Evolutionary conservation across 768 basidiomycete genomes (phyloP).

Genomic region (Lentinula guzmanii): DNA sequence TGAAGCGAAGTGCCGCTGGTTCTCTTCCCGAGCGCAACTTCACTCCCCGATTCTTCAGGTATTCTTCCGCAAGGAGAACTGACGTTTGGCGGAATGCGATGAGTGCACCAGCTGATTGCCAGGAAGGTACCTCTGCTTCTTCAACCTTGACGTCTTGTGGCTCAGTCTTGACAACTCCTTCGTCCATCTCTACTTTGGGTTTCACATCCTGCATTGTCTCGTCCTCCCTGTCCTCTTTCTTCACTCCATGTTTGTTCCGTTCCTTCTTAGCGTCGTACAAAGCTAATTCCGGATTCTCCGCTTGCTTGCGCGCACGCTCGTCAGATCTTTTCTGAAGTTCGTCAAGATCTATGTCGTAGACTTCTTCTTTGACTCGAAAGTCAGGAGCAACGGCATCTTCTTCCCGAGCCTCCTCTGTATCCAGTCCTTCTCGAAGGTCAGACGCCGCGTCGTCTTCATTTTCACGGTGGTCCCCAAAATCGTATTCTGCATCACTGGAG

Average conservation of each 20-base stretch:
- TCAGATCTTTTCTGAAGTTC: constrained; percentile 13
- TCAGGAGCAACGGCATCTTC: constrained; percentile 3
- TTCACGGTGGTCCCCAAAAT: background rate
- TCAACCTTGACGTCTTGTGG: constrained; percentile 10
- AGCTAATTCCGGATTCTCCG: background rate
- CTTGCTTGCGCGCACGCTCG: constrained; percentile 1
- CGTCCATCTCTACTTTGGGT: background rate
- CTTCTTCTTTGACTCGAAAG: constrained; percentile 6
- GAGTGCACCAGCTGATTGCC: constrained; percentile 14
- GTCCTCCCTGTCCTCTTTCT: background rate
- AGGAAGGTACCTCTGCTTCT: constrained; percentile 16
- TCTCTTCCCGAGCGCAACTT: constrained; percentile 13
- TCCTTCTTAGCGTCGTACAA: background rate
- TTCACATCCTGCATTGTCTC: background rate
- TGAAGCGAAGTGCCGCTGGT: constrained; percentile 11
- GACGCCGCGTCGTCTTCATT: background rate
- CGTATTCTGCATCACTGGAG: background rate
- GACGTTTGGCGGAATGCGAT: constrained; percentile 19
- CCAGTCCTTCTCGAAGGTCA: background rate
- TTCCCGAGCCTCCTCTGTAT: background rate
- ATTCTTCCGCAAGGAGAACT: constrained; percentile 19
- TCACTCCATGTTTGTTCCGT: background rate
- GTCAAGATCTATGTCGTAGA: constrained; percentile 13
- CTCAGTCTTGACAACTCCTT: background rate
- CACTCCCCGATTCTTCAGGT: constrained; percentile 15